Conservation (phyloP, 768 basidiomycete genomes). For the Collybia sp. region DNA sequence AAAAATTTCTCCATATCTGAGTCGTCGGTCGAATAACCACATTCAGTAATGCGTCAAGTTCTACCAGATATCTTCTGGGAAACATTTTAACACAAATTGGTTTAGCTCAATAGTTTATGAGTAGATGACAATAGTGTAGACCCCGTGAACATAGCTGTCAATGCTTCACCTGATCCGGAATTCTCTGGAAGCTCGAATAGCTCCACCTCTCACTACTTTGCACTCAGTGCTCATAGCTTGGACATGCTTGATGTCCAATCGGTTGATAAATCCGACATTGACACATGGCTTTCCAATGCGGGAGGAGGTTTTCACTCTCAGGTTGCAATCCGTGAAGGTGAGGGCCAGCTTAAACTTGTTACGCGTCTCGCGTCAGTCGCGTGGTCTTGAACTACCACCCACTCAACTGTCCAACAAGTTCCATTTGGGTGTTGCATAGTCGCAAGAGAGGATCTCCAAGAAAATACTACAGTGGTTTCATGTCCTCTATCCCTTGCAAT, state of each 20-base stretch:
- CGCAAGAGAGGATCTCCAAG: conserved; percentile 40
- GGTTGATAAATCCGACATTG: no score
- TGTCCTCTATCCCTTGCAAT: conserved; percentile 67
- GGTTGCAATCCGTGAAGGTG: conserved; percentile 45
- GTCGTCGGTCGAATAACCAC: conserved; percentile 3
- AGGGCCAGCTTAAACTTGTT: not conserved
- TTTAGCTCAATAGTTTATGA: no score
- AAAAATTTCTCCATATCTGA: not conserved
- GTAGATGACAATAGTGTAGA: no score
- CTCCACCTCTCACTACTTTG: no score
- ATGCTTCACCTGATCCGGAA: no score
- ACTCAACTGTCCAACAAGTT: conserved; percentile 17
- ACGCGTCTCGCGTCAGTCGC: no score
- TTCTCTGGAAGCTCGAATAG: no score
- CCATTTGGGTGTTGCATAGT: conserved; percentile 46
- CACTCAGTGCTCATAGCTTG: no score
- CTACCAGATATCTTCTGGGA: conserved; percentile 73
- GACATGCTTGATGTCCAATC: conserved; percentile 7
- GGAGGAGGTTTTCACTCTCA: conserved; percentile 50
- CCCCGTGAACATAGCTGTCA: no score
- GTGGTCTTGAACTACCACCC: not conserved
- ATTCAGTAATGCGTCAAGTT: conserved; percentile 73
- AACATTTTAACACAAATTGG: conserved; percentile 47
- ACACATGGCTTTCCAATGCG: no score
- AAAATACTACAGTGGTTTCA: conserved; percentile 53